Base-by-base conservation (phyloP, 768 basidiomycete genomes). In the Termitomyces sp. region DNA sequence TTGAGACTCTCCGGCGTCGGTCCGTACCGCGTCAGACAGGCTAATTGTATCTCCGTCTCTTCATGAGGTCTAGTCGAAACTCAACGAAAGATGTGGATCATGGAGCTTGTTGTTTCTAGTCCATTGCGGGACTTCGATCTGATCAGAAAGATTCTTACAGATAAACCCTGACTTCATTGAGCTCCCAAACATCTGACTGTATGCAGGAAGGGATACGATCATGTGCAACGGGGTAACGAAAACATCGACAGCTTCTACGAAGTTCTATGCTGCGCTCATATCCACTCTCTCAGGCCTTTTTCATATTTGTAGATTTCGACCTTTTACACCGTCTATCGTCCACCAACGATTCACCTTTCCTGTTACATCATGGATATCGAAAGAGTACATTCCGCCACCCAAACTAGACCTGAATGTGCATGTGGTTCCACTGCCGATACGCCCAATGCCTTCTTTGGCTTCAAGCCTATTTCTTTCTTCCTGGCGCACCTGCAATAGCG, bases 321-420 rank as follows among this genome's bases (percentile, higher is more conserved):
- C 20, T 18, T 47, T 12, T 64, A 20, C 56, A 59, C 48, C 56
- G 51, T 29, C 61, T 3, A 3, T 29, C 29, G 29, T 74, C 83
- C 83, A 87, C 83, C 83, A 86, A 63, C 85, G 82, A 37, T 83
- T 83, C 24, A 81, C 85, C 50, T 73, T 47, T 86, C 84, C n/a
- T 39, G 72, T 75, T 9, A 83, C 76, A 60, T 83, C 78, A 62
- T 84, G 10, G n/a, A 7, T n/a, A 80, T 71, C 69, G 54, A 78
- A 82, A 58, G 85, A 62, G 24, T 73, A 75, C 54, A 81, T 70
- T 58, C 83, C 76, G 41, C 75, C 73, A 46, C 82, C 82, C 79
- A 84, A 85, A 57, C 82, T 74, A 31, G 67, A 68, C 55, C 69
- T 71, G 56, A 83, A 73, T 29, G 71, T 83, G 79, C 68, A 79